Percentiles rank a stretch among this genome's conserved stretches.
These are phyloP conservation scores for Persicaria maculosa DNA, from an alignment of 148 eudicot species.

Conservation along the genomic window DNA sequence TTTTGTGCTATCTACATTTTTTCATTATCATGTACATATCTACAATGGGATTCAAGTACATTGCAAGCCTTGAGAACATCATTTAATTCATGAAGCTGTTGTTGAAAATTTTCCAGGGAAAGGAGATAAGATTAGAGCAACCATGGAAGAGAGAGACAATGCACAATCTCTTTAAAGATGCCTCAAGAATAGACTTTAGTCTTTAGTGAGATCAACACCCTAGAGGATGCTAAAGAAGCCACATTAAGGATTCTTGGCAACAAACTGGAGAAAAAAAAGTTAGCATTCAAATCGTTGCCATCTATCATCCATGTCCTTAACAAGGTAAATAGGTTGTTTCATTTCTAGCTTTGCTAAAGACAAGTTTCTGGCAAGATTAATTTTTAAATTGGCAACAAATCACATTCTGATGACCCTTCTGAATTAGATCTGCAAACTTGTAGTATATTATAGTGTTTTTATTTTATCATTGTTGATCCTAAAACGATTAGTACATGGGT, in stretches of 20 bases:
- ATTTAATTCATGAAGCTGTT: background rate
- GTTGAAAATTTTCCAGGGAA: constrained; percentile 43
- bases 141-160: constrained; percentile 97
- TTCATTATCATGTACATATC: background rate
- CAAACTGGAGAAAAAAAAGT: constrained; percentile 36
- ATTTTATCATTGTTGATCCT: background rate
- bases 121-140: constrained; percentile 67
- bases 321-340: constrained; percentile 43
- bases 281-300: constrained; percentile 51
- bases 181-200: constrained; percentile 69
- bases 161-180: constrained; percentile 97
- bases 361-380: background rate
- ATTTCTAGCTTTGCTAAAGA: background rate
- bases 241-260: constrained; percentile 39
- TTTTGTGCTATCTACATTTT: background rate
- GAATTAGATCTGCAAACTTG: background rate
- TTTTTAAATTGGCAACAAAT: background rate
- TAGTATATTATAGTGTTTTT: background rate
- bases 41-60: background rate
- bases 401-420: background rate
- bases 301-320: constrained; percentile 80
- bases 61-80: background rate
- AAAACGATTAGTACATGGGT: background rate
- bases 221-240: constrained; percentile 61
- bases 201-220: constrained; percentile 52